A percentile compares a stretch with the other conserved stretches of the same genome.
Evolutionary conservation across 192 early-diverging fungal genomes (phyloP).

Genomic region (Phycomyces blakesleeanus): DNA sequence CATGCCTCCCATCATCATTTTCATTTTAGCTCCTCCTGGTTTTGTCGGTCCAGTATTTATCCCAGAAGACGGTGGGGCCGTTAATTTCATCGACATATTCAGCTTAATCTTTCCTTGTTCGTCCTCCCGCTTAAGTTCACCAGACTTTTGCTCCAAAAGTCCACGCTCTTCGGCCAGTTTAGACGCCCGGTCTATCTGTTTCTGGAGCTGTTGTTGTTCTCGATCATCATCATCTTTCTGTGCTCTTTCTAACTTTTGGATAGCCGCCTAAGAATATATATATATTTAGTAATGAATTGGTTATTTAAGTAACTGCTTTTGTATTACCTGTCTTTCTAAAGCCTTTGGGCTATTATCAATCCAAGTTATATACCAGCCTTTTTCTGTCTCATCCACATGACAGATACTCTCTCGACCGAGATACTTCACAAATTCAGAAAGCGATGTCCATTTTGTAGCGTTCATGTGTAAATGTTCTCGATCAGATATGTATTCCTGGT

Average conservation of each 20-base stretch:
- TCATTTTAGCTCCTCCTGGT: slow-evolving; percentile 25
- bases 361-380: slow-evolving; percentile 88
- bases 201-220: slow-evolving; percentile 67
- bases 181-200: slow-evolving; percentile 79
- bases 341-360: slow-evolving; percentile 89
- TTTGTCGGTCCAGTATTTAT: slow-evolving; percentile 9
- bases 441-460: slow-evolving; percentile 83
- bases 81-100: slow-evolving; percentile 49
- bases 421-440: slow-evolving; percentile 84
- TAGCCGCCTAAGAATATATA: slow-evolving; percentile 52
- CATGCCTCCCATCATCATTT: slow-evolving; percentile 25
- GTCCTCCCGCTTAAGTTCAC: slow-evolving; percentile 61
- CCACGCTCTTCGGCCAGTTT: slow-evolving; percentile 37
- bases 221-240: slow-evolving; percentile 86
- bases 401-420: slow-evolving; percentile 81
- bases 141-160: slow-evolving; percentile 26
- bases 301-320: neutral
- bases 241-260: slow-evolving; percentile 73
- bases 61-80: neutral
- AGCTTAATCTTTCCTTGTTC: slow-evolving; percentile 76
- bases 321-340: slow-evolving; percentile 64
- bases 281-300: neutral
- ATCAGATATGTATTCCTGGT: slow-evolving; percentile 94
- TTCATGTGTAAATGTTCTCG: slow-evolving; percentile 95
- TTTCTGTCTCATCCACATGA: slow-evolving; percentile 84